Conservation (phyloP, 805 yeast genomes). For the Kazachstania africana region DNA sequence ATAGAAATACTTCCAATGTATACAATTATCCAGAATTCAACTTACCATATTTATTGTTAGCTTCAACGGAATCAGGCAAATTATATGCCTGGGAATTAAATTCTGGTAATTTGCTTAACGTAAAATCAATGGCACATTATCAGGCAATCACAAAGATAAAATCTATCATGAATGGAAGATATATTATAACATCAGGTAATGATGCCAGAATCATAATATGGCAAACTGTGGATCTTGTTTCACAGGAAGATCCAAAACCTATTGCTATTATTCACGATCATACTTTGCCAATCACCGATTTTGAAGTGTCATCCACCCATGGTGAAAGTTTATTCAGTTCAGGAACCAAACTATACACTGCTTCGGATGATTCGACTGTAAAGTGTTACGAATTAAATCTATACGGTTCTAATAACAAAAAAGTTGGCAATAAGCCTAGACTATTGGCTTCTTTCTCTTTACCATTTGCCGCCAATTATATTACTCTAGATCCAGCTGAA, state of each 20-base stretch:
- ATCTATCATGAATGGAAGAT: constrained; percentile 52
- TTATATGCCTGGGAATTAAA: constrained; percentile 75
- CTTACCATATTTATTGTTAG: constrained; percentile 63
- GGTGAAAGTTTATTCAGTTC: constrained; percentile 23
- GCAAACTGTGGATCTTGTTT: constrained; percentile 48
- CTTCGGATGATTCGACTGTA: constrained; percentile 63
- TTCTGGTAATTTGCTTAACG: constrained; percentile 64
- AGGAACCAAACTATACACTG: constrained; percentile 56
- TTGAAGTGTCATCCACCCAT: constrained; percentile 35
- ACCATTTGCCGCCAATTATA: constrained; percentile 40
- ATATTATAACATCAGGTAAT: constrained; percentile 60
- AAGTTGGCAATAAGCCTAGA: constrained; percentile 8
- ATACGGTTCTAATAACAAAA: constrained; percentile 20
- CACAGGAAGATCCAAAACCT: constrained; percentile 39
- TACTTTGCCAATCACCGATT: constrained; percentile 32
- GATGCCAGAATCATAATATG: constrained; percentile 75
- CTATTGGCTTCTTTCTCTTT: constrained; percentile 65
- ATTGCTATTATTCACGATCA: constrained; percentile 50
- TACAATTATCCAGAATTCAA: constrained; percentile 31
- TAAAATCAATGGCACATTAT: constrained; percentile 67
- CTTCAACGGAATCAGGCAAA: constrained; percentile 44
- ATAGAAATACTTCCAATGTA: background rate
- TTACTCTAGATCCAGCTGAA: constrained; percentile 69
- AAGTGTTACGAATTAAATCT: constrained; percentile 51
- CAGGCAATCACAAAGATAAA: constrained; percentile 54